Evolutionary conservation across 805 yeast genomes (phyloP), one percentile per base, ranked within the genome.

Genomic region (Candida piceae): DNA sequence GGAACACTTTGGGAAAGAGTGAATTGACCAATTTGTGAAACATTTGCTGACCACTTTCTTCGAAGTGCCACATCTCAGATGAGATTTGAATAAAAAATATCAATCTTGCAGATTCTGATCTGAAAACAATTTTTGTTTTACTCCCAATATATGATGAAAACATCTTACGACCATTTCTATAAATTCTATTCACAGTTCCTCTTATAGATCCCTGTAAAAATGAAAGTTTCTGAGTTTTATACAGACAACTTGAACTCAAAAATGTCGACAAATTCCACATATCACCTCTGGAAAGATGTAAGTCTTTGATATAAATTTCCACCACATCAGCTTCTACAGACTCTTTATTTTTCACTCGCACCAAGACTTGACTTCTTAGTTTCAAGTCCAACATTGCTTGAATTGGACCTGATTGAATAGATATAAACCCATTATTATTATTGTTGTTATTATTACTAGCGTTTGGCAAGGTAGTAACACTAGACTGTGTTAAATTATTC

Each of bases 51-150:
- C 98, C 98, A 46, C 84, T 84, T 53, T 89, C 96, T 60, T 93
- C 97, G 59, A 93, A 93, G 57, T 88, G 87, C 94, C 97, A 93
- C 97, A 93, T 93, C 53, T 93, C 99, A 27, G 83, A 74, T 1
- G 97, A 84, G 43, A 89, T 77, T 55, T 93, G 98, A 34, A 93
- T 78, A 44, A 93, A 67, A 34, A 89, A 84, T 12, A 86, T 74
- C 39, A 90, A 64, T 39, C 84, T 76, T 2, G 97, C 94, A 28
- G 95, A 81, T 51, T 90, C 97, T 1, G 97, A 87, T 32, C 99
- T 71, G 57, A 84, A 90, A 0, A 88, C 85, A 20, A 93, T 64
- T 46, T 80, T 82, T 4, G 98, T 89, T 19, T 76, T 67, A 15
- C 68, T 69, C 2, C 89, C 84, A 32, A 90, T 67, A 50, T 78